Conservation (phyloP, 345 rosid species). For the Carallia pectinifolia region DNA sequence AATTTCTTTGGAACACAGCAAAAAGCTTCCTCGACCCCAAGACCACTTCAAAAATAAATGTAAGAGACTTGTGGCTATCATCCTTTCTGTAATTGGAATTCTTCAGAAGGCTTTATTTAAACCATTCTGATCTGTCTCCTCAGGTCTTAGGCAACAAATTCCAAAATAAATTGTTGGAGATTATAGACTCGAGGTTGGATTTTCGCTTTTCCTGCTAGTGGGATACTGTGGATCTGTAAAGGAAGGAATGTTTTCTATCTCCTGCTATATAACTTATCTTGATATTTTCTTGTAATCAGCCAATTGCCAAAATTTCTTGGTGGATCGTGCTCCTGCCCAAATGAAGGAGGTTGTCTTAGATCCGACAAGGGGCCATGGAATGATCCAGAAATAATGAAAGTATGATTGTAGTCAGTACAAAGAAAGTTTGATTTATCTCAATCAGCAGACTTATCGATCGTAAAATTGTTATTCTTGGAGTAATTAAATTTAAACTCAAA, state of each 20-base stretch:
- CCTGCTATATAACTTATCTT: neutral
- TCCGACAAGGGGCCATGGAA: conserved; percentile 94
- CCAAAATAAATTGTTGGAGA: conserved; percentile 64
- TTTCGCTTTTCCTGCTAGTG: conserved; percentile 17
- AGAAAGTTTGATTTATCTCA: neutral
- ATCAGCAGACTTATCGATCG: neutral
- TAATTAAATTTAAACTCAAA: neutral
- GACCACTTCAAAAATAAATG: conserved; percentile 87
- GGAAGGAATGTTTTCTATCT: neutral
- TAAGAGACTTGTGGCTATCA: conserved; percentile 24
- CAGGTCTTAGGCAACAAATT: conserved; percentile 86
- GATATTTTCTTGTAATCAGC: conserved; percentile 1
- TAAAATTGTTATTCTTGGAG: conserved; percentile 1
- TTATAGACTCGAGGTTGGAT: conserved; percentile 69
- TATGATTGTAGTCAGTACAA: conserved; percentile 26
- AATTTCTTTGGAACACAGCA: conserved; percentile 78
- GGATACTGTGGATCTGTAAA: neutral
- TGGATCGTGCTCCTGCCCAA: conserved; percentile 73
- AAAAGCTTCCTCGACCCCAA: conserved; percentile 89
- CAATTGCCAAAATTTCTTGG: conserved; percentile 42
- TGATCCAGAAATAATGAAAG: conserved; percentile 81
- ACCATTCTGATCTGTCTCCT: conserved; percentile 25
- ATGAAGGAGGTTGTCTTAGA: conserved; percentile 79
- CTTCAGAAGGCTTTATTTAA: conserved; percentile 18
- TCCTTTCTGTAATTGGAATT: conserved; percentile 4